A percentile compares a stretch with the other conserved stretches of the same genome.
Evolutionary conservation across 1,139 yeast species (phyloP).

Genomic region (Kazachstania sp.): DNA sequence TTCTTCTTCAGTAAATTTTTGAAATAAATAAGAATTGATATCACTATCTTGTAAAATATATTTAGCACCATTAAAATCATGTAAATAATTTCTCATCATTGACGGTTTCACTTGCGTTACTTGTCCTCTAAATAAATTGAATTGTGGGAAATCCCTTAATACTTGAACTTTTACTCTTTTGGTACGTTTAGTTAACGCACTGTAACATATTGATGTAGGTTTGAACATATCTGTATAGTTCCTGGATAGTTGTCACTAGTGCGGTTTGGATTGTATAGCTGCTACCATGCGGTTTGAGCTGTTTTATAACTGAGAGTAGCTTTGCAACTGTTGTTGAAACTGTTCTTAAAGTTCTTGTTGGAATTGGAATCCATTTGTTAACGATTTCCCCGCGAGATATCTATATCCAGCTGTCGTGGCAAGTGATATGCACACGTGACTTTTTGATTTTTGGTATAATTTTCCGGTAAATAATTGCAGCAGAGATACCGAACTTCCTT

Average conservation of each 20-base stretch:
- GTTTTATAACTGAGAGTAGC: no score
- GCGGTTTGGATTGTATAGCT: background rate
- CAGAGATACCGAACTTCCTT: no score
- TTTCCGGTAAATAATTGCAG: no score
- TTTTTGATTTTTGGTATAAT: no score
- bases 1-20: slow-evolving; percentile 6
- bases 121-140: slow-evolving; percentile 60
- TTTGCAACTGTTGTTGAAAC: no score
- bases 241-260: background rate
- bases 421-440: no score
- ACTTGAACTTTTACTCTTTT: slow-evolving; percentile 62
- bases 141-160: slow-evolving; percentile 51
- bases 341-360: no score
- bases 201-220: slow-evolving; percentile 16
- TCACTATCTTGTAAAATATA: slow-evolving; percentile 36
- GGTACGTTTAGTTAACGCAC: slow-evolving; percentile 34
- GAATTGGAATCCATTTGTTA: no score
- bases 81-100: slow-evolving; percentile 71
- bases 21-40: slow-evolving; percentile 6
- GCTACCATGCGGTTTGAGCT: no score
- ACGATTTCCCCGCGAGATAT: no score
- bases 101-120: slow-evolving; percentile 72
- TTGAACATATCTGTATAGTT: slow-evolving; percentile 15
- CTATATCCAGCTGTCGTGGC: no score
- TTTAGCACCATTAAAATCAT: slow-evolving; percentile 63